Conservation (phyloP, 2,329 filamentous ascomycete species). For the Penicillium sp. region DNA sequence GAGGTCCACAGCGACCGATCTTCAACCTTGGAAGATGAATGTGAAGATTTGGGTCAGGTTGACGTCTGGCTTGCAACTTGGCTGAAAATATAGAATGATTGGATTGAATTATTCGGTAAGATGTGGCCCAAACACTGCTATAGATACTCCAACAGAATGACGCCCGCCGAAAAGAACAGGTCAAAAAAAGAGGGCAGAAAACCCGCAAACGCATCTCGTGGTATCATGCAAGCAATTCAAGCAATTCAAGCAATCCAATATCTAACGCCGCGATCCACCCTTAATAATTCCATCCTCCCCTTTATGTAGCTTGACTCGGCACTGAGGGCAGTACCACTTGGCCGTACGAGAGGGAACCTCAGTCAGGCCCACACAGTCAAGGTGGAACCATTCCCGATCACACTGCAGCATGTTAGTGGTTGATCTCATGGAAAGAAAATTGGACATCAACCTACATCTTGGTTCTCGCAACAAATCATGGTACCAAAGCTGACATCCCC, state of each 20-base stretch:
- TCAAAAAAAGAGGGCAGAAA: not conserved
- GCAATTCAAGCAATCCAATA: slow-evolving; percentile 9
- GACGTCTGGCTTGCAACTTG: too few relatives aligned
- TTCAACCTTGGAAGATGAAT: too few relatives aligned
- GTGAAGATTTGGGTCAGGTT: too few relatives aligned
- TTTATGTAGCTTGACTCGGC: slow-evolving; percentile 53
- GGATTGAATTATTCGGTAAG: too few relatives aligned
- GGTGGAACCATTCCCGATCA: slow-evolving; percentile 68
- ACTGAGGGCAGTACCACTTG: slow-evolving; percentile 69
- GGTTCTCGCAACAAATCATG: slow-evolving; percentile 68
- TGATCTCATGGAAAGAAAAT: not conserved
- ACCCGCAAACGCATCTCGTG: slow-evolving; percentile 15
- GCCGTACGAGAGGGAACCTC: slow-evolving; percentile 61
- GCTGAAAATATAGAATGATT: too few relatives aligned
- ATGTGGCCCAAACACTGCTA: not conserved
- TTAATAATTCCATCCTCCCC: slow-evolving; percentile 44
- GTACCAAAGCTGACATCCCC: slow-evolving; percentile 65
- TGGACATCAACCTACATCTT: slow-evolving; percentile 47
- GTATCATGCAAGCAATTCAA: slow-evolving; percentile 27
- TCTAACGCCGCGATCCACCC: slow-evolving; percentile 33
- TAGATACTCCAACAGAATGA: not conserved
- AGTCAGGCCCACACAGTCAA: slow-evolving; percentile 60
- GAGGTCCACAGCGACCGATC: too few relatives aligned
- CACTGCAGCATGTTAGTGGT: slow-evolving; percentile 49
- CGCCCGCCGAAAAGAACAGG: not conserved